phyloP scores from a whole-genome alignment of 768 basidiomycete genomes.

The Boletales sp. region DNA sequence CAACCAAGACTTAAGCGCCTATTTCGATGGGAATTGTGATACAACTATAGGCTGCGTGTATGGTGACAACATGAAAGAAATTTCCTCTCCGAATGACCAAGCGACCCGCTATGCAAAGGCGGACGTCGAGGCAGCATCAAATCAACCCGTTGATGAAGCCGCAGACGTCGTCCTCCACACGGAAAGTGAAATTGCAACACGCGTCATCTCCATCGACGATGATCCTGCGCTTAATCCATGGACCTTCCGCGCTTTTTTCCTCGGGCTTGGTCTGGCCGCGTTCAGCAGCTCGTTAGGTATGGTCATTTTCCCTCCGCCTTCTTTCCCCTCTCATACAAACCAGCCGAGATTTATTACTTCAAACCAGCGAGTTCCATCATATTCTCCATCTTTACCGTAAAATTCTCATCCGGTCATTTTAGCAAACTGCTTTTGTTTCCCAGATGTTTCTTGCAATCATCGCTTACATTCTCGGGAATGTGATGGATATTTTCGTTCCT shows the following conservation, averaged over 20 bases:
- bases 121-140: conserved; percentile 29
- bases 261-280: conserved; percentile 51
- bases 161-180: conserved; percentile 30
- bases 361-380: conserved; percentile 40
- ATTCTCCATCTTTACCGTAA: not conserved
- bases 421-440: conserved; percentile 53
- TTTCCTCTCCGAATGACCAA: no score
- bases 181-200: conserved; percentile 45
- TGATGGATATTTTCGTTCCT: conserved; percentile 46
- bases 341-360: conserved; percentile 60
- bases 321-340: not conserved
- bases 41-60: no score
- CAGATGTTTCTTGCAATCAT: conserved; percentile 53
- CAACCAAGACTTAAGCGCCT: no score
- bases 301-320: conserved; percentile 1
- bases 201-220: conserved; percentile 29
- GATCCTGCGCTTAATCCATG: conserved; percentile 26
- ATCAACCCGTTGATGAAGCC: conserved; percentile 2
- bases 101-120: conserved; percentile 15
- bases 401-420: not conserved
- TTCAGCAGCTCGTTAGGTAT: conserved; percentile 51
- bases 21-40: no score
- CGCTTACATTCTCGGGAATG: conserved; percentile 47
- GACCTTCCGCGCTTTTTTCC: conserved; percentile 47
- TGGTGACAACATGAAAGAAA: no score